Base-by-base conservation (phyloP, 805 yeast species). In the Candida gorgasii region DNA sequence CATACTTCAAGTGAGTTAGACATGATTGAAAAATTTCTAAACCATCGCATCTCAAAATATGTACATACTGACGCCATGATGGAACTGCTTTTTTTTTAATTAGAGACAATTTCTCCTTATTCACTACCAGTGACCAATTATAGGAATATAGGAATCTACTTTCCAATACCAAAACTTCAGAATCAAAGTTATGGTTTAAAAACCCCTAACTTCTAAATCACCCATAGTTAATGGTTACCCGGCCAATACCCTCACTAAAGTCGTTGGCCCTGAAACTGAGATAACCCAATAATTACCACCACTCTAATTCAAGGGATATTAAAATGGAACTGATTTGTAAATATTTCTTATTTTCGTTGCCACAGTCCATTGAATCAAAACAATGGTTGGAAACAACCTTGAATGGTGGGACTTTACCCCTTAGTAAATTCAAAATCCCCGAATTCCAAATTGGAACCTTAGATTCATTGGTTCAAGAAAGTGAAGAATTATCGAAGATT, bases 381-480 rank as follows among this genome's bases (percentile, higher is more conserved):
- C 67, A 63, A 43, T 83, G 84, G 82, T 64, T 87, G 45, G 79
- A 81, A 50, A 62, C 73, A 39, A 61, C 68, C 22, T 66, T 84
- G 45, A 65, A 76, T 46, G 78, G 73, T 16, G 90, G 89, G 15
- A 75, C 70, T 51, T 73, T 77, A 30, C 81, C 78, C 37, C 71
- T 87, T 24, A 62, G 73, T 41, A 68, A 75, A 43, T 78, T 86
- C 45, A 69, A 72, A 26, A 72, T 89, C 39, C 98, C 98, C 6
- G 80, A 75, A 48, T 92, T 93, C 66, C 92, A 93, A 63, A 88
- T 93, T 49, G 97, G 97, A 20, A 90, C 98, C 9, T 76, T 93
- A 58, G 99, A 93, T 65, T 84, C 89, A 22, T 75, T 93, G 46
- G 95, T 93, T 42, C 82, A 85, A 54, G 90, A 90, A 65, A 81